Evolutionary conservation across 2,329 filamentous ascomycete species (phyloP).

Genomic region (Tolypocladium ophioglossoides): DNA sequence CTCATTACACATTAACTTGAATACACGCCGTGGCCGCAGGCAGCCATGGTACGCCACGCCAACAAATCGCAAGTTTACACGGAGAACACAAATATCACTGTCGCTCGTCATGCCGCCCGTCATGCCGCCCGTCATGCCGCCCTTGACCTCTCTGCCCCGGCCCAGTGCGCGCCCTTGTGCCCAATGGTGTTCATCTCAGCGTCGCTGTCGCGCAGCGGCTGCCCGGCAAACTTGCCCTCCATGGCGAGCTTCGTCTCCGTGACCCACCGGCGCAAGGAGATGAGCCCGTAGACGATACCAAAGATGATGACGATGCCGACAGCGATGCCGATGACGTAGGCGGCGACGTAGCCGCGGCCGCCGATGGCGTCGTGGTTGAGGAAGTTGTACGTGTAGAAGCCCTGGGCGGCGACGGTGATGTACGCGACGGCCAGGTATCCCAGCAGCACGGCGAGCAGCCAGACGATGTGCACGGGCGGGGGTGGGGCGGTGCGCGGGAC

Average conservation of each 20-base stretch:
- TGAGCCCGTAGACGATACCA: conserved; percentile 34
- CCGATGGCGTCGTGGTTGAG: conserved; percentile 52
- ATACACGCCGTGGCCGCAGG: not conserved
- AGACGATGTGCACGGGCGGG: conserved; percentile 52
- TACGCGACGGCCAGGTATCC: conserved; percentile 67
- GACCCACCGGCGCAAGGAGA: conserved; percentile 39
- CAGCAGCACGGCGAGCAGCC: conserved; percentile 58
- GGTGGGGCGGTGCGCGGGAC: conserved; percentile 54
- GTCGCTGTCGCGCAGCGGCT: conserved; percentile 11
- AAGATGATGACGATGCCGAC: conserved; percentile 43
- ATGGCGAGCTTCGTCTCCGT: conserved; percentile 35
- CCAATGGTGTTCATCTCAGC: conserved; percentile 15
- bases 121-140: not conserved
- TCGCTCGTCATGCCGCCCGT: not conserved
- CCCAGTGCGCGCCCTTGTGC: not conserved
- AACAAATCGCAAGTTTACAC: not conserved
- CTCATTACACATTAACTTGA: not conserved
- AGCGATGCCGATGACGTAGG: conserved; percentile 51
- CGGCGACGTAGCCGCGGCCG: conserved; percentile 41
- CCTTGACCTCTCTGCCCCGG: conserved; percentile 10
- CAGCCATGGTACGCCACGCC: not conserved
- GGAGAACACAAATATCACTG: not conserved
- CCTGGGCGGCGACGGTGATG: conserved; percentile 56
- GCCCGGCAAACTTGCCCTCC: conserved; percentile 29
- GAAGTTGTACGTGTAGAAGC: conserved; percentile 70